phyloP scores from a whole-genome alignment of 805 yeast genomes.

The Ogataea glucozyma region DNA sequence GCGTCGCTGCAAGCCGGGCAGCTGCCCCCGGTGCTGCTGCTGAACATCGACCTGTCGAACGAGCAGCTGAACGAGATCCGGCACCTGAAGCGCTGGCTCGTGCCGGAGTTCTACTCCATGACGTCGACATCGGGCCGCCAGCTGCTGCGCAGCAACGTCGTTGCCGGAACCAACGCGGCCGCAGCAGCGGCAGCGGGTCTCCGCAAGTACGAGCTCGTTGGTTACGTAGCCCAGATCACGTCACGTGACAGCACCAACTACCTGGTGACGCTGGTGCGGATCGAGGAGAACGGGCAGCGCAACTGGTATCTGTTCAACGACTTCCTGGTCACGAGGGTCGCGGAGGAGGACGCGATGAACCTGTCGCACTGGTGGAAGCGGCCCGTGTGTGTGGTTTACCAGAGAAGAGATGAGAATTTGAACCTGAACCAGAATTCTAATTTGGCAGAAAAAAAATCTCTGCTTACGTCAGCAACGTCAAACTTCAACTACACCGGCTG shows the following conservation, averaged over 20 bases:
- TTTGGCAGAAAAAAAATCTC: no score
- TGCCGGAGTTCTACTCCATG: slow-evolving; percentile 53
- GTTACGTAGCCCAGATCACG: slow-evolving; percentile 68
- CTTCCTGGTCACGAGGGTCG: slow-evolving; percentile 75
- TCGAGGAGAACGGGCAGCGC: slow-evolving; percentile 33
- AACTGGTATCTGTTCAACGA: slow-evolving; percentile 89
- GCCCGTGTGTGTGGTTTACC: slow-evolving; percentile 72
- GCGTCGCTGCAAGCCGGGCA: slow-evolving; percentile 50
- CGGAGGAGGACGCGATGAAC: slow-evolving; percentile 77
- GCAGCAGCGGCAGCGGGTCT: slow-evolving; percentile 16
- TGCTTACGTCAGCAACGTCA: no score
- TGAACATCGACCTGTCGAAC: slow-evolving; percentile 57
- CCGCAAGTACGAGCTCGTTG: slow-evolving; percentile 59
- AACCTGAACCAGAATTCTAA: no score
- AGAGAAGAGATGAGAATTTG: slow-evolving; percentile 49
- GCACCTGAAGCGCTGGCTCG: slow-evolving; percentile 56
- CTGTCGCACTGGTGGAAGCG: slow-evolving; percentile 77
- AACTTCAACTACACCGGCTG: no score
- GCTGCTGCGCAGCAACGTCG: slow-evolving; percentile 26
- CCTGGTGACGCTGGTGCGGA: slow-evolving; percentile 57
- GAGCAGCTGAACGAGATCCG: slow-evolving; percentile 57
- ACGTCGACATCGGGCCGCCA: slow-evolving; percentile 31
- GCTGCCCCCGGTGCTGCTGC: slow-evolving; percentile 63
- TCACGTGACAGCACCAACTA: slow-evolving; percentile 57
- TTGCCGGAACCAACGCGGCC: slow-evolving; percentile 21